Percentiles rank a stretch among this genome's conserved stretches.
phyloP scores from a whole-genome alignment of 768 basidiomycete genomes.

The Naganishia antarctica region DNA sequence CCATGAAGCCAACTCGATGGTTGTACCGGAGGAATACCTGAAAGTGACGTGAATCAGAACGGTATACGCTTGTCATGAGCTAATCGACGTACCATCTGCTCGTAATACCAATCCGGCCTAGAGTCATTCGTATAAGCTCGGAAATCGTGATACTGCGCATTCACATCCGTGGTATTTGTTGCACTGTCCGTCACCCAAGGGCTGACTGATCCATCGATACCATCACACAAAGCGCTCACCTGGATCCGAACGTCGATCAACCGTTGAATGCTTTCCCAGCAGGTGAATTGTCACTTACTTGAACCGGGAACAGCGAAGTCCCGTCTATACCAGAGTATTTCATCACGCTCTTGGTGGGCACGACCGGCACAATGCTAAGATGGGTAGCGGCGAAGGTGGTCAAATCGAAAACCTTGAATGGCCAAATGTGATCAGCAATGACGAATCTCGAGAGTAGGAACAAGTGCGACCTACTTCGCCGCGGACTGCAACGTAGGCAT shows the following conservation, averaged over 20 bases:
- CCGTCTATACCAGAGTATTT: constrained; percentile 76
- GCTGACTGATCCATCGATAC: constrained; percentile 70
- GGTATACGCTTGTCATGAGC: background rate
- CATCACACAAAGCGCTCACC: constrained; percentile 91
- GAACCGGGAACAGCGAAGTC: constrained; percentile 84
- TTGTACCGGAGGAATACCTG: constrained; percentile 74
- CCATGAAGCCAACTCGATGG: constrained; percentile 80
- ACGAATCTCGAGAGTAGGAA: constrained; percentile 56
- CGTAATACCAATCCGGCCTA: constrained; percentile 96
- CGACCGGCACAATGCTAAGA: constrained; percentile 63
- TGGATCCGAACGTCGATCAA: background rate
- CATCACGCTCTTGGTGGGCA: constrained; percentile 68
- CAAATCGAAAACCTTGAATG: constrained; percentile 87
- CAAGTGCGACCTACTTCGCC: constrained; percentile 69
- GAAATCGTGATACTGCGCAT: constrained; percentile 92
- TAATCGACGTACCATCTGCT: constrained; percentile 62
- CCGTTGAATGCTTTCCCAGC: background rate
- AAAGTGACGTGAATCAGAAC: background rate
- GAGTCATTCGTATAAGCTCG: constrained; percentile 74
- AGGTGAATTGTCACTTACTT: constrained; percentile 55
- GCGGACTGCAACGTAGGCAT: constrained; percentile 74
- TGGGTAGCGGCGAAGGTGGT: constrained; percentile 64
- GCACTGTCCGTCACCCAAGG: constrained; percentile 76
- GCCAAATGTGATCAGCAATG: constrained; percentile 67
- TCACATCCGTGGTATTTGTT: constrained; percentile 62